Evolutionary conservation across 495 filamentous ascomycete species (phyloP), one percentile per base, ranked within the genome.

Genomic region (Evansstolkia leycettana): DNA sequence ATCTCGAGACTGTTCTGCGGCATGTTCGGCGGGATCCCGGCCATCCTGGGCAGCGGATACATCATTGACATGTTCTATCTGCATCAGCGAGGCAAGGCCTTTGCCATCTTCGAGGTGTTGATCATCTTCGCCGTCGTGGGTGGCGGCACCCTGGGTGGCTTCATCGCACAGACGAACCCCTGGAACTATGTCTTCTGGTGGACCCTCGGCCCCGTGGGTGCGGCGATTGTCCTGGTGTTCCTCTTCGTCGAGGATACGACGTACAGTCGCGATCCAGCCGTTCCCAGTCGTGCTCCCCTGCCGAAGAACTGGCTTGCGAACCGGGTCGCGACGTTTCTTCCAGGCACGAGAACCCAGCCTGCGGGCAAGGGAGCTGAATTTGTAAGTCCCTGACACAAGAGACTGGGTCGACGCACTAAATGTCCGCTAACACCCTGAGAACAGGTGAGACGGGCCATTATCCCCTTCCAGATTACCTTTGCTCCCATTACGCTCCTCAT

Each of bases 131-230:
- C 58, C 5, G 60, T 54, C 1, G 51, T 63, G 2, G 59, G 51
- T 0, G 64, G 57, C 3, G 59, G 62, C 5, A 67, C 65, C 0
- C 55, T 71, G 28, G 58, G 54, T 0, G 69, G 60, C 3, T 70
- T 69, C 32, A 60, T 71, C 36, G 55, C 60, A 0, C 47, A 54
- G 0, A 41, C 52, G n/a, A 44, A 40, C 0, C 55, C 57, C 11
- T 73, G 65, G 55, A 52, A 57, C 0, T 47, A 61, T 5, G 55
- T 61, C 36, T 70, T 67, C 47, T 73, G 70, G 67, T 72, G 67
- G 67, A 62, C 60, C 0, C 49, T 70, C 1, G 62, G 52, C 7
- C 37, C 64, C 0, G 39, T 63, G 1, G 64, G 57, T 2, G 48
- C 59, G 15, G 49, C 62, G 5, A 50, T 63, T 12, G 47, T 69